A percentile compares a stretch with the other conserved stretches of the same genome.
These are phyloP conservation scores for Waltiozyma sp. DNA, from an alignment of 1,139 yeast species.

Conservation along the genomic window DNA sequence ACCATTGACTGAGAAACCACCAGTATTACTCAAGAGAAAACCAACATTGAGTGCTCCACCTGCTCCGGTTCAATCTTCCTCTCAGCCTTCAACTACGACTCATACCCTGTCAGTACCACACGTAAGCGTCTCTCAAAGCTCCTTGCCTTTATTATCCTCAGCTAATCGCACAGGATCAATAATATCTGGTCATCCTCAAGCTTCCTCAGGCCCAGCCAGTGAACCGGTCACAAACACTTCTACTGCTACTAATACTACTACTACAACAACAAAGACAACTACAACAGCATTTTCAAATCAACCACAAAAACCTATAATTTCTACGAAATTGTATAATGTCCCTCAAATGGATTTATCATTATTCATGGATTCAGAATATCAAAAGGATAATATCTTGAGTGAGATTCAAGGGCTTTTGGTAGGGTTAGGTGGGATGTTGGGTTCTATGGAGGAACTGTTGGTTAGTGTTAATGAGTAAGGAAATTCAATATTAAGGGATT, in stretches of 20 bases:
- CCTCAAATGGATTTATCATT: slow-evolving; percentile 12
- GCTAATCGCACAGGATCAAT: neutral
- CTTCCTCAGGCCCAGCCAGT: too few relatives aligned
- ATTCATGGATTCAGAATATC: slow-evolving; percentile 14
- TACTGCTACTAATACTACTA: too few relatives aligned
- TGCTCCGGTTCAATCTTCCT: slow-evolving; percentile 4
- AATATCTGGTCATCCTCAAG: neutral
- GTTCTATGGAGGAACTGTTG: slow-evolving; percentile 18
- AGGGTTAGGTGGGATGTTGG: slow-evolving; percentile 13
- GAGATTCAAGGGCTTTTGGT: slow-evolving; percentile 13
- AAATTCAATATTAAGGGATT: too few relatives aligned
- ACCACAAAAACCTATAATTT: slow-evolving; percentile 34
- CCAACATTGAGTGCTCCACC: slow-evolving; percentile 3
- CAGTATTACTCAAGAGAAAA: slow-evolving; percentile 2
- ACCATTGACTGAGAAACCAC: slow-evolving; percentile 55
- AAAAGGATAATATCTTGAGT: slow-evolving; percentile 11
- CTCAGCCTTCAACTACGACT: neutral
- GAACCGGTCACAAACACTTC: too few relatives aligned
- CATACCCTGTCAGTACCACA: slow-evolving; percentile 1
- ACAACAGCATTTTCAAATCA: too few relatives aligned
- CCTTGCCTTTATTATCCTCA: slow-evolving; percentile 13
- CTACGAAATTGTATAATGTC: slow-evolving; percentile 2
- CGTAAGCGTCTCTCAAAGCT: neutral
- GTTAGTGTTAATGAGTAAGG: slow-evolving; percentile 11
- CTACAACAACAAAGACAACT: neutral